Conservation (phyloP, 805 yeast species). For the Phaffomyces thermotolerans region DNA sequence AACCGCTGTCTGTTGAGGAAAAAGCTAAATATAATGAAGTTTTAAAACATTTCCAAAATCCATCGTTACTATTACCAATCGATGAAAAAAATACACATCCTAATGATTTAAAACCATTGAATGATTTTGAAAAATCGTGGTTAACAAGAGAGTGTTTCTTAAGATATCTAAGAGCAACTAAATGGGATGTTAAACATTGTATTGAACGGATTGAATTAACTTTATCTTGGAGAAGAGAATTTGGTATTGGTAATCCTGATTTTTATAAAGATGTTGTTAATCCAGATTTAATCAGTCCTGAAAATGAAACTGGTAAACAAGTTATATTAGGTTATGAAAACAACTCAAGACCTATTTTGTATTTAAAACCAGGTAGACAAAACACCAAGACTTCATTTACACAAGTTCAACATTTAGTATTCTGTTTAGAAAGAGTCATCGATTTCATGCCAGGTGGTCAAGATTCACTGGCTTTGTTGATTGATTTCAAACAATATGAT, state of each 20-base stretch:
- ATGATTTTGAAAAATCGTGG: slow-evolving; percentile 76
- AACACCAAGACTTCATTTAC: slow-evolving; percentile 84
- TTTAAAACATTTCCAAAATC: slow-evolving; percentile 49
- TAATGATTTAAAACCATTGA: slow-evolving; percentile 37
- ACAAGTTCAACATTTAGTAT: slow-evolving; percentile 95
- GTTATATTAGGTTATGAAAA: slow-evolving; percentile 87
- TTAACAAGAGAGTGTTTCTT: slow-evolving; percentile 84
- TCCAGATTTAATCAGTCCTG: slow-evolving; percentile 48
- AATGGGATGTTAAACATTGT: slow-evolving; percentile 73
- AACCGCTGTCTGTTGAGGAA: slow-evolving; percentile 46
- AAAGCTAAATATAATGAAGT: slow-evolving; percentile 54
- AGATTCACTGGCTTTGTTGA: slow-evolving; percentile 83
- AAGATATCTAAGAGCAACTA: slow-evolving; percentile 88
- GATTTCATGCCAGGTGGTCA: slow-evolving; percentile 96
- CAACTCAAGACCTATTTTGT: slow-evolving; percentile 85
- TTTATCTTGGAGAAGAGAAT: slow-evolving; percentile 88
- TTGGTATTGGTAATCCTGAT: slow-evolving; percentile 53
- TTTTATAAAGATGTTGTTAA: slow-evolving; percentile 41
- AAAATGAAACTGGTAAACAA: slow-evolving; percentile 89
- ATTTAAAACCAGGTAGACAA: slow-evolving; percentile 90
- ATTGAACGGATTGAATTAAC: slow-evolving; percentile 70
- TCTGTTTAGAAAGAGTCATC: slow-evolving; percentile 84
- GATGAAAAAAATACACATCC: slow-evolving; percentile 30
- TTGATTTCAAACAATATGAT: slow-evolving; percentile 79
- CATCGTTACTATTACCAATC: slow-evolving; percentile 21